phyloP scores from a whole-genome alignment of 768 basidiomycete species.

The Lactarius hatsudake region DNA sequence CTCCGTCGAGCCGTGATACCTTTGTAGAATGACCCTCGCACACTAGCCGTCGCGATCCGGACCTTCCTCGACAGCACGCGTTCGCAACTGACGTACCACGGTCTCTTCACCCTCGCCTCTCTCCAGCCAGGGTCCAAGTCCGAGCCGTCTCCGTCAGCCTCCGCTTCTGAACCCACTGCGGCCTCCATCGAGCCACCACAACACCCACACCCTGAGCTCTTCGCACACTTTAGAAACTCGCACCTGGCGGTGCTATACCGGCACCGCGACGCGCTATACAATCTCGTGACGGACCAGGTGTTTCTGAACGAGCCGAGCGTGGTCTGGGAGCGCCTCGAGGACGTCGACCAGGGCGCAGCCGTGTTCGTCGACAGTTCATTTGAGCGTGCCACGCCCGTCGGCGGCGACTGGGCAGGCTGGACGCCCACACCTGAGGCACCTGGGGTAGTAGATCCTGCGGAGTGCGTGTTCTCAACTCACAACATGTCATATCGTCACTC shows the following conservation, averaged over 20 bases:
- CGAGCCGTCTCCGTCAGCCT: not conserved
- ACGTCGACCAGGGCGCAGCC: conserved; percentile 76
- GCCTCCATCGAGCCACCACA: conserved; percentile 36
- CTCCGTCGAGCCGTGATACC: not conserved
- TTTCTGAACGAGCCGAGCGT: conserved; percentile 75
- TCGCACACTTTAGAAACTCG: conserved; percentile 89
- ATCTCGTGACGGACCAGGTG: conserved; percentile 81
- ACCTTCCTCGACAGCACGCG: conserved; percentile 66
- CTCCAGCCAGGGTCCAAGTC: conserved; percentile 1
- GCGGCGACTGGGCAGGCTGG: conserved; percentile 78
- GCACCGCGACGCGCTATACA: conserved; percentile 55
- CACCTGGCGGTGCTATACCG: conserved; percentile 89
- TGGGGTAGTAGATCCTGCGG: conserved; percentile 47
- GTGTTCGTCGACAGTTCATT: conserved; percentile 79
- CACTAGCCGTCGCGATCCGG: conserved; percentile 61
- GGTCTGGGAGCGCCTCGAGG: conserved; percentile 90
- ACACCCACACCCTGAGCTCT: conserved; percentile 45
- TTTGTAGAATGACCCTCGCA: not conserved
- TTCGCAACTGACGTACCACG: conserved; percentile 87
- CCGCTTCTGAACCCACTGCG: not conserved
- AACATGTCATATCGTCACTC: not conserved
- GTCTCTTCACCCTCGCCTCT: conserved; percentile 71
- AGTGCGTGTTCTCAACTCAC: conserved; percentile 46
- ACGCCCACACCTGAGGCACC: conserved; percentile 54
- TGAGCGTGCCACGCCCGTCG: conserved; percentile 58